phyloP scores from a whole-genome alignment of 2,329 filamentous ascomycete species.

The Neofusicoccum sp. region DNA sequence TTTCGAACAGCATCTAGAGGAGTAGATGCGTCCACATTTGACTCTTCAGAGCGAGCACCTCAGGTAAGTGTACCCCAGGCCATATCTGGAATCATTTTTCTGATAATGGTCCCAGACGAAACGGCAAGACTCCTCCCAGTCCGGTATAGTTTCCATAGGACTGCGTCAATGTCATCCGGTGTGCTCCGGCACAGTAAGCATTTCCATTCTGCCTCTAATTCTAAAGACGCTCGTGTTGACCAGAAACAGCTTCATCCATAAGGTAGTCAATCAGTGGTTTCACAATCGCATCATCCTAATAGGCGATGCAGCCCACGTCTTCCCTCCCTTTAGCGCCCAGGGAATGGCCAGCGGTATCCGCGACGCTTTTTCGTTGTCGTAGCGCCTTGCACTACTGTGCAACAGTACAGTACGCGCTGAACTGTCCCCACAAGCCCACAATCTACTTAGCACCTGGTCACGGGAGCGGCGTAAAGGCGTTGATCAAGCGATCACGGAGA shows the following conservation, averaged over 20 bases:
- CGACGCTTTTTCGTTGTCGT: conserved; percentile 20
- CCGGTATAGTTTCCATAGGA: background rate
- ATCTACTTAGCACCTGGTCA: background rate
- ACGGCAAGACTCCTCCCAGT: background rate
- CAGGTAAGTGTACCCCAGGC: background rate
- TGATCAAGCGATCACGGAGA: background rate
- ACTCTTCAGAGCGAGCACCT: background rate
- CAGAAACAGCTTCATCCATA: conserved; percentile 4
- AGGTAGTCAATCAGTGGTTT: conserved; percentile 22
- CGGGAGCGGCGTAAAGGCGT: background rate
- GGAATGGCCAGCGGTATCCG: conserved; percentile 23
- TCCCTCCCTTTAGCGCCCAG: conserved; percentile 24
- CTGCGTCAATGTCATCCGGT: conserved; percentile 16
- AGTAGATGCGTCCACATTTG: background rate
- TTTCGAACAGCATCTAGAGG: background rate
- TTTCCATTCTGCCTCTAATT: background rate
- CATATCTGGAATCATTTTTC: conserved; percentile 24
- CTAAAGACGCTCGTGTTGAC: background rate
- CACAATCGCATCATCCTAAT: conserved; percentile 9
- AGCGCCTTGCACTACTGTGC: conserved; percentile 7
- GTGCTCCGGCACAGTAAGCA: background rate
- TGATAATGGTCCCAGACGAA: conserved; percentile 20
- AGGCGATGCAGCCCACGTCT: conserved; percentile 25
- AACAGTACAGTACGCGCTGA: background rate
- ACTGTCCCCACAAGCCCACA: background rate